Evolutionary conservation across 768 basidiomycete genomes (phyloP).

Genomic region (Coprinopsis sp.): DNA sequence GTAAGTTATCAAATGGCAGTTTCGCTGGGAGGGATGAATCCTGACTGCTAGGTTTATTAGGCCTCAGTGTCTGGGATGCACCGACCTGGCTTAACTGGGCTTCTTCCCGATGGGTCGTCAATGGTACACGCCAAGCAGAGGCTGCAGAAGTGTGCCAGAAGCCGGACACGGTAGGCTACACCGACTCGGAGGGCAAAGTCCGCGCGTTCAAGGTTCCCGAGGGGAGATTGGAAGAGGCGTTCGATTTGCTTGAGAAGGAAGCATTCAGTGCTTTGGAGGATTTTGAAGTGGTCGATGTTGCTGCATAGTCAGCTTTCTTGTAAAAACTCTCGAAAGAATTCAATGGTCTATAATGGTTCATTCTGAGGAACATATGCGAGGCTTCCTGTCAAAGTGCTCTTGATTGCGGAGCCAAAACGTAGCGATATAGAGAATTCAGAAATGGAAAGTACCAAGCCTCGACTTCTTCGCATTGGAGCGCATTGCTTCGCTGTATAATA

Average conservation of each 20-base stretch:
- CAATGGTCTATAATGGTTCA: too few relatives aligned
- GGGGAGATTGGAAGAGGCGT: constrained; percentile 8
- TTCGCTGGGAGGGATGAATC: too few relatives aligned
- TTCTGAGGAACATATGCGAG: too few relatives aligned
- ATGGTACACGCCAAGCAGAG: neutral
- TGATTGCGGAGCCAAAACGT: too few relatives aligned
- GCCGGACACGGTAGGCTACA: constrained; percentile 12
- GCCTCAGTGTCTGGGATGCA: constrained; percentile 6
- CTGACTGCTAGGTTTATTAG: neutral
- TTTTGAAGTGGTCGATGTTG: neutral
- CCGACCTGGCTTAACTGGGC: constrained; percentile 2
- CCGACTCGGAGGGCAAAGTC: constrained; percentile 1
- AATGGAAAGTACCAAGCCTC: too few relatives aligned
- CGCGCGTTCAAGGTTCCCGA: constrained; percentile 9
- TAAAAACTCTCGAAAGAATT: too few relatives aligned
- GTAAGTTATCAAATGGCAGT: constrained; percentile 2
- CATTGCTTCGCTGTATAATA: too few relatives aligned
- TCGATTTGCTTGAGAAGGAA: constrained; percentile 4
- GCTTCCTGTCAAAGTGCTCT: too few relatives aligned
- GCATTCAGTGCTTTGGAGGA: neutral
- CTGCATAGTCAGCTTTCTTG: too few relatives aligned
- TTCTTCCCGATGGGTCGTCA: constrained; percentile 8
- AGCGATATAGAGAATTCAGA: too few relatives aligned
- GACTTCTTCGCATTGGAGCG: too few relatives aligned
- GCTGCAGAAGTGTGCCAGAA: constrained; percentile 2